Evolutionary conservation across 2,329 filamentous ascomycete species (phyloP).

Genomic region (Harringtonia lauricola): DNA sequence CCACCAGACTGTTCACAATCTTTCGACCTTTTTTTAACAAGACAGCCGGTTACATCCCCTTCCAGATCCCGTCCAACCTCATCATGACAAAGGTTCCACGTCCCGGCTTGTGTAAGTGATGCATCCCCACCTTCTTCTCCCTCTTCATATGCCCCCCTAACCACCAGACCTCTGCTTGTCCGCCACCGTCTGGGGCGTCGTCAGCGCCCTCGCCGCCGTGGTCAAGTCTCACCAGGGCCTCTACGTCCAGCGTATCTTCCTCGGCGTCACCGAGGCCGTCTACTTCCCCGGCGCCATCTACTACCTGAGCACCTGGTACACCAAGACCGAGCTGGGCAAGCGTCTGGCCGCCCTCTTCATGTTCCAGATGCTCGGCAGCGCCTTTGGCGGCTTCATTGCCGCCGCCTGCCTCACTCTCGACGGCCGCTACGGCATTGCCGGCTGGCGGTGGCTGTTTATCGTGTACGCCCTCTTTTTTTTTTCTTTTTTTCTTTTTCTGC

Average conservation of each 20-base stretch:
- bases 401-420: slow-evolving; percentile 36
- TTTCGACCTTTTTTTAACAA: background rate
- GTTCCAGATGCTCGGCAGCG: slow-evolving; percentile 23
- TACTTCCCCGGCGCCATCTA: slow-evolving; percentile 28
- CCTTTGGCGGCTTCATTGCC: slow-evolving; percentile 38
- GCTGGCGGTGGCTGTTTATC: slow-evolving; percentile 29
- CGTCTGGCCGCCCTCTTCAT: slow-evolving; percentile 24
- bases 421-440: slow-evolving; percentile 31
- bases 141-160: background rate
- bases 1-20: background rate
- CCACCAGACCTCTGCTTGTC: slow-evolving; percentile 15
- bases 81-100: slow-evolving; percentile 3
- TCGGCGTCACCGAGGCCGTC: slow-evolving; percentile 24
- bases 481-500: background rate
- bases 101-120: slow-evolving; percentile 7
- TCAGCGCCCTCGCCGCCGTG: slow-evolving; percentile 21
- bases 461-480: background rate
- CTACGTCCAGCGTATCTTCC: slow-evolving; percentile 22
- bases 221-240: slow-evolving; percentile 21
- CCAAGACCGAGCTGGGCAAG: slow-evolving; percentile 23
- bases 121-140: background rate
- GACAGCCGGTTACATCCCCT: slow-evolving; percentile 45
- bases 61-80: slow-evolving; percentile 50
- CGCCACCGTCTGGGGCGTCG: slow-evolving; percentile 19
- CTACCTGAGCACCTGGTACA: slow-evolving; percentile 29